Conservation (phyloP, 768 basidiomycete species). For the Glaciozyma antarctica region DNA sequence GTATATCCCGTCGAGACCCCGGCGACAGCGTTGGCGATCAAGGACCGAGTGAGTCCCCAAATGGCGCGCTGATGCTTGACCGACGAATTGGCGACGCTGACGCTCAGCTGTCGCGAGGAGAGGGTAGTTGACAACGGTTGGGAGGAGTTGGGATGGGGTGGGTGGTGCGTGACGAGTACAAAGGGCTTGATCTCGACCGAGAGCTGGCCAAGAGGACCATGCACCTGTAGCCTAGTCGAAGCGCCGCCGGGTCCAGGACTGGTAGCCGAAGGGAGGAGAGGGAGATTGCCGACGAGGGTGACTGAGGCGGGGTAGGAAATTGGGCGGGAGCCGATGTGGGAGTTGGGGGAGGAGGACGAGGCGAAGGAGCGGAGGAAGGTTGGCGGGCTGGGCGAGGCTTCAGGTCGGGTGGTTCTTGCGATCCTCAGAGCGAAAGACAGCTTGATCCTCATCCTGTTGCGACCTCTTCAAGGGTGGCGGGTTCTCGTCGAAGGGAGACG, state of each 20-base stretch:
- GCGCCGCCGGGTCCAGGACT: background rate
- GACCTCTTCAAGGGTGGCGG: too few relatives aligned
- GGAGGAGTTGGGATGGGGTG: background rate
- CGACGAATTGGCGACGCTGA: slow-evolving; percentile 8
- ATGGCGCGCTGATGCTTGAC: slow-evolving; percentile 59
- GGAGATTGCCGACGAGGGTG: slow-evolving; percentile 1
- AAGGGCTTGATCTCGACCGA: slow-evolving; percentile 21
- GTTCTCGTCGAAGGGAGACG: background rate
- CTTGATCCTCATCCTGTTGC: too few relatives aligned
- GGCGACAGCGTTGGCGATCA: slow-evolving; percentile 77
- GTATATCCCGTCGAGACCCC: slow-evolving; percentile 85
- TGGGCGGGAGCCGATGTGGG: slow-evolving; percentile 25
- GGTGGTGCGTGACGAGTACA: slow-evolving; percentile 12
- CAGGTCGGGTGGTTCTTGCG: too few relatives aligned
- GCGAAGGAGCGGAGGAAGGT: slow-evolving; percentile 2
- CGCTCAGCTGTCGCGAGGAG: background rate
- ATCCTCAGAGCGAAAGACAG: too few relatives aligned
- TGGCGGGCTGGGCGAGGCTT: too few relatives aligned
- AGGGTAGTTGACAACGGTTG: background rate
- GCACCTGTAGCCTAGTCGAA: slow-evolving; percentile 5
- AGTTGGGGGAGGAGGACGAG: background rate
- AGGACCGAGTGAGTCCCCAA: slow-evolving; percentile 91
- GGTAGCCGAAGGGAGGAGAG: background rate
- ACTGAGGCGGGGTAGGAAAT: slow-evolving; percentile 17
- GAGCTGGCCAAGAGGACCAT: slow-evolving; percentile 24